These are phyloP conservation scores for Salvia miltiorrhiza DNA, from an alignment of 257 asterid genomes.

Conservation along the genomic window DNA sequence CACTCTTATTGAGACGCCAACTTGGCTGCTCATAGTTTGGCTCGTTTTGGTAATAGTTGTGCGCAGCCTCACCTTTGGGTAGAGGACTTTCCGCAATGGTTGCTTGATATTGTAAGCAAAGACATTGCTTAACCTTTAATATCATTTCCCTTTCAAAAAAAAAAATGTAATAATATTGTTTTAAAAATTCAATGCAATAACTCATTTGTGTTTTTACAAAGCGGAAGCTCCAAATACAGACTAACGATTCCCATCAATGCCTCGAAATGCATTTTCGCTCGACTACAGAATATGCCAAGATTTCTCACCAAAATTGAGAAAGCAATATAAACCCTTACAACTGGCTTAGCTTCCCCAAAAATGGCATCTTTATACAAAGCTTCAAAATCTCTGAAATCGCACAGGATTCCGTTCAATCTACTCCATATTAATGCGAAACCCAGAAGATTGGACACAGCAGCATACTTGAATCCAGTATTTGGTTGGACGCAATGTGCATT, in stretches of 20 bases:
- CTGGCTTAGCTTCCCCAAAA: not conserved
- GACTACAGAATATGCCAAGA: not conserved
- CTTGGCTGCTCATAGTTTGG: too few species aligned
- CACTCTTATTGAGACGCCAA: too few species aligned
- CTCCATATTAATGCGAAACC: not conserved
- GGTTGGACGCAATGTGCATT: slow-evolving; percentile 52
- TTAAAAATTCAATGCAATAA: too few species aligned
- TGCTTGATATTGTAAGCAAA: too few species aligned
- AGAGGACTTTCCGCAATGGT: too few species aligned
- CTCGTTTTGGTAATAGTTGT: too few species aligned
- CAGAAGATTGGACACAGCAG: slow-evolving; percentile 20
- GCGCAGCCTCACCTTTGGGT: too few species aligned
- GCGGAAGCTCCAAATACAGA: not conserved
- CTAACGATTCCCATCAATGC: not conserved
- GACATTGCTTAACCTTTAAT: too few species aligned
- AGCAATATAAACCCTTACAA: slow-evolving; percentile 27
- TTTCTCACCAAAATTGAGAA: not conserved
- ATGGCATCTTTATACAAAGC: slow-evolving; percentile 55
- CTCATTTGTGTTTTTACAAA: too few species aligned
- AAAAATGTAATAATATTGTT: too few species aligned
- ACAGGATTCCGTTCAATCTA: slow-evolving; percentile 13
- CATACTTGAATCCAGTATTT: slow-evolving; percentile 25
- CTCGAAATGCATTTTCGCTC: not conserved
- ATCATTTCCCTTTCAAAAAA: too few species aligned
- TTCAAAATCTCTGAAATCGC: slow-evolving; percentile 31